Evolutionary conservation across 768 basidiomycete genomes (phyloP).

Genomic region (Rhodocollybia butyracea): DNA sequence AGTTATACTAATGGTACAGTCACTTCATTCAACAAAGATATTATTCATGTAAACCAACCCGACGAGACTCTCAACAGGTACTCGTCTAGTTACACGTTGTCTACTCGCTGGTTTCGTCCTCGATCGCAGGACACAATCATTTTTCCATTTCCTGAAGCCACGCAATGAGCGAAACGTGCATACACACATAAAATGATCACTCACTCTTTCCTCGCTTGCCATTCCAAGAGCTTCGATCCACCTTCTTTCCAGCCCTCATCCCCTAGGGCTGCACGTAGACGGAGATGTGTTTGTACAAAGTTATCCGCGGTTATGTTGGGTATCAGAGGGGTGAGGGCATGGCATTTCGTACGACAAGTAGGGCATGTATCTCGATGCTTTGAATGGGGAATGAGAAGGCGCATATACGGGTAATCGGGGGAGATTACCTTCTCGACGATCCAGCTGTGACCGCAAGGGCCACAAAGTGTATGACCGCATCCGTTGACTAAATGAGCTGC

Average conservation of each 20-base stretch:
- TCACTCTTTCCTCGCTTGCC: slow-evolving; percentile 53
- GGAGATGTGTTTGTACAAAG: slow-evolving; percentile 58
- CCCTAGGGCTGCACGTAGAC: slow-evolving; percentile 36
- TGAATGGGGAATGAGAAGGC: neutral
- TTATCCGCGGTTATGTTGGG: slow-evolving; percentile 65
- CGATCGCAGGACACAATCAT: neutral
- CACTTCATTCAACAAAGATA: neutral
- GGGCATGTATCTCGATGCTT: slow-evolving; percentile 46
- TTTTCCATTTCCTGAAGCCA: slow-evolving; percentile 5
- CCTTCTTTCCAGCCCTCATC: slow-evolving; percentile 48
- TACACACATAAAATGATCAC: slow-evolving; percentile 17
- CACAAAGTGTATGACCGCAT: slow-evolving; percentile 74
- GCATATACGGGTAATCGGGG: slow-evolving; percentile 1
- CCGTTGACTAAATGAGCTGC: slow-evolving; percentile 62
- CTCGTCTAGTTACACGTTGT: neutral
- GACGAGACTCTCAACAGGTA: neutral
- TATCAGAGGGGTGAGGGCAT: slow-evolving; percentile 42
- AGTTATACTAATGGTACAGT: neutral
- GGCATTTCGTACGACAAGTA: slow-evolving; percentile 52
- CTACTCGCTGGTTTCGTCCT: neutral
- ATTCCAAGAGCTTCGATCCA: slow-evolving; percentile 48
- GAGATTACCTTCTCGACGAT: slow-evolving; percentile 45
- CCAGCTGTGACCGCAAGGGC: slow-evolving; percentile 64
- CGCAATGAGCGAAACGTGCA: slow-evolving; percentile 4
- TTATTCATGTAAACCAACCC: neutral